Evolutionary conservation across 1,139 yeast species (phyloP), one percentile per base, ranked within the genome.

Genomic region (Debaryomyces sp.): DNA sequence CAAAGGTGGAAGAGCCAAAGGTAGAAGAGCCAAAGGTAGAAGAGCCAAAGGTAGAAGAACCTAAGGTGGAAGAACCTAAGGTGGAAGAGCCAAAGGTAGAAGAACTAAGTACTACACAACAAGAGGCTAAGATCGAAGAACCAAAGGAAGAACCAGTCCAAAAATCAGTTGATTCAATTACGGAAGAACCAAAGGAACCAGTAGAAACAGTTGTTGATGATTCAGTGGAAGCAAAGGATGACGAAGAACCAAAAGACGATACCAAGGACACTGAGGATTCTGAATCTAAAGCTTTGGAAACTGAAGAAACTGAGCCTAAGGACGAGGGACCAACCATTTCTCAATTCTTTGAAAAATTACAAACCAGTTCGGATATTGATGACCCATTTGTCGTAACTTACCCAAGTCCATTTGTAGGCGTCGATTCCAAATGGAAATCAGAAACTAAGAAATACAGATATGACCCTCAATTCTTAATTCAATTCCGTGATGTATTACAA

Each of bases 391-490:
- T 67, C 18, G 68, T 80, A 59, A 60, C 67, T 39, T 92, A 92
- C 67, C 95, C 96, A 36, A 76, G 75, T 47, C 80, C 79, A 23
- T 68, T 85, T 50, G 70, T 69, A 39, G 75, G 78, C 39, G 88
- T 87, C 43, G 84, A 78, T 52, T 56, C 75, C 2, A 74, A 75
- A 59, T 73, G 79, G 62, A 74, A 76, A 56, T 71, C 70, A 34
- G 70, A 68, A 27, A 63, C 74, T 38, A 78, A 76, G 59, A 80
- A 77, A 58, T 81, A 78, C 61, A 78, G 83, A 64, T 94, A 94
- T 66, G 96, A 91, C 62, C 89, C 92, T 27, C 83, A 77, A 42
- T 94, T 94, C 71, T 78, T 94, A 67, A 66, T 85, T 44, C 97
- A 90, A 70, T 92, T 94, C 75, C 83, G 81, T 54, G 75, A 78